Conservation (phyloP, 768 basidiomycete genomes). For the Mycena galericulata region DNA sequence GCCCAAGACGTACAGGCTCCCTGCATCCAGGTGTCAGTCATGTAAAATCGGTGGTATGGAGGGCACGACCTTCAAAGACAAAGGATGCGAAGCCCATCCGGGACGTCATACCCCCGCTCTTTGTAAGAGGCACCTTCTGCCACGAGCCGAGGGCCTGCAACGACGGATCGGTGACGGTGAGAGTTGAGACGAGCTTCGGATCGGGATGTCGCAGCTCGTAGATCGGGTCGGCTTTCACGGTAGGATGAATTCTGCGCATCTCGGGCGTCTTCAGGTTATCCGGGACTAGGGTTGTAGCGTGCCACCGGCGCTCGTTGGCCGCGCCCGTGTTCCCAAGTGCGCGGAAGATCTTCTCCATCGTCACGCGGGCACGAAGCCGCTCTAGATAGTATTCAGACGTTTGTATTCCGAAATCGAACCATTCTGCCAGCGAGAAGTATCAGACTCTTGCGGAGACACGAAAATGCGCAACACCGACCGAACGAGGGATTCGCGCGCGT, state of each 20-base stretch:
- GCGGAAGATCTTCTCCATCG: slow-evolving; percentile 41
- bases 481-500: slow-evolving; percentile 22
- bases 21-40: slow-evolving; percentile 12
- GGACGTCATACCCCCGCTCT: slow-evolving; percentile 26
- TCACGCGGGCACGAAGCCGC: slow-evolving; percentile 39
- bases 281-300: slow-evolving; percentile 32
- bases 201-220: slow-evolving; percentile 45
- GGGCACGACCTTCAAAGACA: slow-evolving; percentile 43
- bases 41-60: no score
- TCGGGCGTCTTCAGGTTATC: slow-evolving; percentile 25
- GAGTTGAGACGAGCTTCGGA: slow-evolving; percentile 36
- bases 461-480: slow-evolving; percentile 17
- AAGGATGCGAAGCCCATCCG: slow-evolving; percentile 41
- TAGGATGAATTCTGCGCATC: slow-evolving; percentile 20
- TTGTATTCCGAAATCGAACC: slow-evolving; percentile 10
- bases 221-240: slow-evolving; percentile 12
- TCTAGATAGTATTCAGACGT: slow-evolving; percentile 34
- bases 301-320: slow-evolving; percentile 44
- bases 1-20: slow-evolving; percentile 44
- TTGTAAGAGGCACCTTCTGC: slow-evolving; percentile 44
- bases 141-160: slow-evolving; percentile 53
- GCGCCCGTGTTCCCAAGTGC: slow-evolving; percentile 49
- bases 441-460: background rate
- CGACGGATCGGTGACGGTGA: slow-evolving; percentile 34
- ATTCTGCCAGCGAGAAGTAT: background rate